Evolutionary conservation across 768 basidiomycete genomes (phyloP), one percentile per base, ranked within the genome.

Genomic region (Amanita molliuscula): DNA sequence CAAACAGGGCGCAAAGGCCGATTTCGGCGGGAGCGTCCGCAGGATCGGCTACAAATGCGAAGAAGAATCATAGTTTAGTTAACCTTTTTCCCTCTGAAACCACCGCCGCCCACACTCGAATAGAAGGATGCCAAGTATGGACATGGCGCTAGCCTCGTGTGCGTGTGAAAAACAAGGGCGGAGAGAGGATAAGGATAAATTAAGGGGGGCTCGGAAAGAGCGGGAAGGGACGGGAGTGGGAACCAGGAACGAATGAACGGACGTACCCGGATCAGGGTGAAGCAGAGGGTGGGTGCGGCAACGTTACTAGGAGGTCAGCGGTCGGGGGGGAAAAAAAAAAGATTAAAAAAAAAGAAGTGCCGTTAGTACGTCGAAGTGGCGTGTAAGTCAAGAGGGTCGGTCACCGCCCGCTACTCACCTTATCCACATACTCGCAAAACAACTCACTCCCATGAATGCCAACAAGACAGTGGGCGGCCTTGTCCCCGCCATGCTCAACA

Each of bases 391-490:
- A 8, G 45, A 21, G 34, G 6, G 45, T 15, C 23, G 44, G n/a
- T 20, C 40, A 35, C 35, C 18, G 25, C 38, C 35, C 37, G 38
- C 9, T 29, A 55, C 66, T 40, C 49, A 84, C 86, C 87, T 93
- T 59, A 99, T 98, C 96, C 93, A 98, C 95, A 98, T 99, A 65
- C 89, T 93, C 3, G 94, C 92, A 62, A 99, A 99, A 61, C 93
- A 97, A 2, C 93, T 87, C 15, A 99, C 93, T 38, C 73, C 81
- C 96, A 98, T 98, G 64, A 97, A 89, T 0, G 91, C 84, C 40
- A 99, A 76, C 6, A 99, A 70, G 3, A 99, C 94, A 0, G 77
- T 84, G 53, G 79, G 82, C 2, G 95, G 96, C 48, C 76, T 76
- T 9, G 90, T 84, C 4, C 96, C 95, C 6, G 96, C 96, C 45